These are phyloP conservation scores for Symbiodinium natans DNA, from an alignment of 73 alveolate species.

Conservation along the genomic window DNA sequence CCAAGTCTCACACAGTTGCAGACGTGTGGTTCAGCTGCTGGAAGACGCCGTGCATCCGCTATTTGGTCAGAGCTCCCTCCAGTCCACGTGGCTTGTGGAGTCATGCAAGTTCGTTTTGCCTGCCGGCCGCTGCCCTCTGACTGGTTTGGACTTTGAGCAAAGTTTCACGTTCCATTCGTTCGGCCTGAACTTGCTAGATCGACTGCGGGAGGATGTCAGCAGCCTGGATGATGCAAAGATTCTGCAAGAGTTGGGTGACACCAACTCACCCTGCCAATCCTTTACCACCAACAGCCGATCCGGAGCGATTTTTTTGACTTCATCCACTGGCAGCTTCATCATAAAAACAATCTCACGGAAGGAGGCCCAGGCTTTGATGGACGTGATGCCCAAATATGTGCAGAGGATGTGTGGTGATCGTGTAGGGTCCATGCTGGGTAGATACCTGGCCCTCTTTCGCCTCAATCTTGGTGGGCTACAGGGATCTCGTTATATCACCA, in stretches of 20 bases:
- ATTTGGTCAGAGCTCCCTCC: background rate
- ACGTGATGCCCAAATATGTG: conserved; percentile 4
- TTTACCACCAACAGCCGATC: background rate
- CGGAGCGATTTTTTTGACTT: background rate
- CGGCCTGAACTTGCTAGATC: background rate
- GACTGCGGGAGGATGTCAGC: background rate
- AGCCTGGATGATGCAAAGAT: background rate
- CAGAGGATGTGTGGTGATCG: background rate
- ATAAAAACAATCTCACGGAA: background rate
- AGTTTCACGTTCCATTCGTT: background rate
- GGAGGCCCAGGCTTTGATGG: background rate
- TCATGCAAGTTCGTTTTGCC: background rate
- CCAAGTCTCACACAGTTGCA: background rate
- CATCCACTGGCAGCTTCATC: background rate
- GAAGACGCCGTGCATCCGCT: background rate
- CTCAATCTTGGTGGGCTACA: background rate
- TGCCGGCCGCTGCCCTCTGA: background rate
- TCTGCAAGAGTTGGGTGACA: background rate
- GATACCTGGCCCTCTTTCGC: background rate
- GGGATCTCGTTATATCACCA: background rate
- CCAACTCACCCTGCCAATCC: background rate
- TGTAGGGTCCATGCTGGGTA: background rate
- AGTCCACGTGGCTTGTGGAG: background rate
- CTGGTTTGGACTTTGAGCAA: background rate
- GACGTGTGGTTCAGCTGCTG: background rate